Conservation (phyloP, 352 stramenopile genomes). For the Plasmopara halstedii region DNA sequence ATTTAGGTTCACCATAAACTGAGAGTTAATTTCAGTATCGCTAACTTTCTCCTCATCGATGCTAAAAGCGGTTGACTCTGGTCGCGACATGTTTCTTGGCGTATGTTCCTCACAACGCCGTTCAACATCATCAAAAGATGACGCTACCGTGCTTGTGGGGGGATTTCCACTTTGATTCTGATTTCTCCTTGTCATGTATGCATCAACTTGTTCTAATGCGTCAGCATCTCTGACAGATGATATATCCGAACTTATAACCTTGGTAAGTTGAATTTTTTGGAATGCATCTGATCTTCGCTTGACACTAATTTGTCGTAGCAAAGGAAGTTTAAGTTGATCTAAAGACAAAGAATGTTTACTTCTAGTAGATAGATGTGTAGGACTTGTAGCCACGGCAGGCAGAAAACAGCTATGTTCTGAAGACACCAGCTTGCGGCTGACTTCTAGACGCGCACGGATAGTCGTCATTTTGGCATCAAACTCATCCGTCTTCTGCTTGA, state of each 20-base stretch:
- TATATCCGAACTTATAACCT: too few relatives aligned
- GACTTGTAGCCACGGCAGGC: too few relatives aligned
- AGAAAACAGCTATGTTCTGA: too few relatives aligned
- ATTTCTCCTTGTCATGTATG: constrained; percentile 25
- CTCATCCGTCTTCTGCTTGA: too few relatives aligned
- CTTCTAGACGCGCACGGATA: too few relatives aligned
- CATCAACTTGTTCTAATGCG: constrained; percentile 28
- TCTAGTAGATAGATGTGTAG: too few relatives aligned
- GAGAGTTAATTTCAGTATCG: neutral
- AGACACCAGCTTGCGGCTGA: too few relatives aligned
- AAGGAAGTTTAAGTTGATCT: constrained; percentile 22
- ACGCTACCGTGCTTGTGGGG: constrained; percentile 50
- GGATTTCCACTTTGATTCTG: constrained; percentile 50
- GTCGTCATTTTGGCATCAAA: too few relatives aligned
- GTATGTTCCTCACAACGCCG: constrained; percentile 63
- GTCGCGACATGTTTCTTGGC: constrained; percentile 34
- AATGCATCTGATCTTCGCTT: constrained; percentile 7
- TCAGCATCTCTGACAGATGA: constrained; percentile 21
- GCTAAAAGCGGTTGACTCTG: neutral
- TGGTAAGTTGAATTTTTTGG: constrained; percentile 18
- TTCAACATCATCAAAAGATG: constrained; percentile 43
- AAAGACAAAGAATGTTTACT: neutral
- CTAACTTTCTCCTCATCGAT: constrained; percentile 1
- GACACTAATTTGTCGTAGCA: constrained; percentile 24
- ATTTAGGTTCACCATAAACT: neutral